Evolutionary conservation across 1,139 yeast genomes (phyloP), one percentile per base, ranked within the genome.

Genomic region (Yamadazyma mexicana): DNA sequence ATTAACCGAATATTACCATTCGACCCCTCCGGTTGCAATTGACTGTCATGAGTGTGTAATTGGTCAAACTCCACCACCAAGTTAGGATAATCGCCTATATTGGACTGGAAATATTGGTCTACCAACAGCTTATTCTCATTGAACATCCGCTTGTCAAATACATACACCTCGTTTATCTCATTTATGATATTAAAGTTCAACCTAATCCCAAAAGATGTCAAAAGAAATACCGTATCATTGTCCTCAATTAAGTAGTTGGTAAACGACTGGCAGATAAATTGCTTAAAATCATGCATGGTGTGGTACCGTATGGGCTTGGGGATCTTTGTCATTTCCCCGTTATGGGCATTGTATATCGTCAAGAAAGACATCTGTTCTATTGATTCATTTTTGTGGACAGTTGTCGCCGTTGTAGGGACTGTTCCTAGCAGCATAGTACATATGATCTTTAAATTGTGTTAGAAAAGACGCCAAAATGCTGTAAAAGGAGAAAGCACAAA

Each of bases 141-240:
- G 46, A 82, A 82, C 35, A 77, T 58, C 38, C 79, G 64, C 52
- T 81, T 75, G 54, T 83, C 87, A 58, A 71, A 82, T 1, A 77
- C 79, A 55, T 74, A 83, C 3, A 83, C 64, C 40, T 79, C 84
- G 38, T 62, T 62, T 25, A 66, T 50, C 37, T 70, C 76, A 47
- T 68, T 66, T 36, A 77, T 62, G 53, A 74, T 70, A 29, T 69
- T 64, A 49, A 69, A 79, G 55, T 77, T 80, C 48, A 83, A 64
- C 50, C 76, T 79, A 34, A 76, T 71, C 0, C 89, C 92, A 59
- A 75, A 82, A 2, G 87, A 78, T 1, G 86, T 73, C 33, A 84
- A 59, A n/a, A 84, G 60, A 48, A 83, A 78, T 32, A 81, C 56
- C 48, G 79, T 75, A 18, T 70, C 75, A 0, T 69, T 65, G 4